These are phyloP conservation scores for Biscogniauxia mediterranea DNA, from an alignment of 2,329 filamentous ascomycete species.

Conservation along the genomic window DNA sequence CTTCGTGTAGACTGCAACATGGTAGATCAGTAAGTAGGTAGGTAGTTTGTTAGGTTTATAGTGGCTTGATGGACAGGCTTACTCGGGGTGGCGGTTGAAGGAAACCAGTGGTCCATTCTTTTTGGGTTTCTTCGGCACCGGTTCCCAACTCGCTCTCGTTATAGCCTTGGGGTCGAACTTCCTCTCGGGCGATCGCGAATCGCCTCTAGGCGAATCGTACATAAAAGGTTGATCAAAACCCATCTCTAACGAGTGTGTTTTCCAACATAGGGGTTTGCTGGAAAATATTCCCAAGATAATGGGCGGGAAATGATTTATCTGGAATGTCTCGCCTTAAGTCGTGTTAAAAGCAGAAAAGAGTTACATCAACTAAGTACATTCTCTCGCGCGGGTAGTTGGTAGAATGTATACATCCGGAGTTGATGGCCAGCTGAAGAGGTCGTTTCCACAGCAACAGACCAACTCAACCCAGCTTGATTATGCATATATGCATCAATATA, in stretches of 20 bases:
- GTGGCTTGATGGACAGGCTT: conserved; percentile 34
- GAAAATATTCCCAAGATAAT: conserved; percentile 18
- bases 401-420: not conserved
- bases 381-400: not conserved
- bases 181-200: conserved; percentile 28
- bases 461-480: not conserved
- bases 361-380: conserved; percentile 4
- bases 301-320: conserved; percentile 6
- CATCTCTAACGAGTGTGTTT: conserved; percentile 25
- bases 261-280: conserved; percentile 15
- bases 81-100: conserved; percentile 88
- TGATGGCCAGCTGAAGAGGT: not conserved
- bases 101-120: conserved; percentile 73
- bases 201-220: conserved; percentile 28
- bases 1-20: conserved; percentile 53
- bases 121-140: conserved; percentile 61
- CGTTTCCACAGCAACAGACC: conserved; percentile 29
- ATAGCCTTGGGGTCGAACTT: conserved; percentile 74
- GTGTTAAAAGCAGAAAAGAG: conserved; percentile 10
- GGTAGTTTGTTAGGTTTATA: conserved; percentile 9
- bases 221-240: conserved; percentile 30
- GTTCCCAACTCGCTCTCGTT: conserved; percentile 73
- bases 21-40: no score
- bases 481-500: not conserved
- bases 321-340: conserved; percentile 13